A percentile compares a stretch with the other conserved stretches of the same genome.
phyloP scores from a whole-genome alignment of 2,329 filamentous ascomycete genomes.

The Penicillium sp. region DNA sequence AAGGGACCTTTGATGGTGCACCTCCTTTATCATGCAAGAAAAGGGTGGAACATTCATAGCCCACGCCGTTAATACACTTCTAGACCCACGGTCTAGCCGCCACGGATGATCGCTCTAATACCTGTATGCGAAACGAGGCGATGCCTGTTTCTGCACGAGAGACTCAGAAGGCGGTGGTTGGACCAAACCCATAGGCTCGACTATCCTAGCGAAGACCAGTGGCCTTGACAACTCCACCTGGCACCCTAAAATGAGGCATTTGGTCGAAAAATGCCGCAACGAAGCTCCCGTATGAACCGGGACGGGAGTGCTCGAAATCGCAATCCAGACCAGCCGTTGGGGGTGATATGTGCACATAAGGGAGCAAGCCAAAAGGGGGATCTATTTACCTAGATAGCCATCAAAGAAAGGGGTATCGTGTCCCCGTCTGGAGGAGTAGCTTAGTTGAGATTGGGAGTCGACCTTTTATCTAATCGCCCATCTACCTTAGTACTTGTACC shows the following conservation, averaged over 20 bases:
- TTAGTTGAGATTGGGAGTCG: too few species aligned
- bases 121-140: constrained; percentile 3
- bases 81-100: constrained; percentile 17
- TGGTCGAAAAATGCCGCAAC: constrained; percentile 11
- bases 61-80: constrained; percentile 13
- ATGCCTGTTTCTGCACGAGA: constrained; percentile 2
- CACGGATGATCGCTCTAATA: constrained; percentile 8
- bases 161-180: constrained; percentile 1
- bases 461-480: too few species aligned
- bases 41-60: neutral
- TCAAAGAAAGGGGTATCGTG: neutral
- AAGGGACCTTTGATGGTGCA: too few species aligned
- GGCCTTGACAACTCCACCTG: constrained; percentile 10
- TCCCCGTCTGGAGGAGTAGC: too few species aligned
- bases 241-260: constrained; percentile 11
- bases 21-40: neutral
- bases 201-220: constrained; percentile 5
- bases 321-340: too few species aligned
- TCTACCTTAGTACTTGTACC: too few species aligned
- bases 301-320: constrained; percentile 1
- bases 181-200: constrained; percentile 7
- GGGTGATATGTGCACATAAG: too few species aligned
- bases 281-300: neutral
- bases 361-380: too few species aligned
- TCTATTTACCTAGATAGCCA: too few species aligned